Conservation (phyloP, 2,329 filamentous ascomycete genomes). For the Talaromyces sp. region DNA sequence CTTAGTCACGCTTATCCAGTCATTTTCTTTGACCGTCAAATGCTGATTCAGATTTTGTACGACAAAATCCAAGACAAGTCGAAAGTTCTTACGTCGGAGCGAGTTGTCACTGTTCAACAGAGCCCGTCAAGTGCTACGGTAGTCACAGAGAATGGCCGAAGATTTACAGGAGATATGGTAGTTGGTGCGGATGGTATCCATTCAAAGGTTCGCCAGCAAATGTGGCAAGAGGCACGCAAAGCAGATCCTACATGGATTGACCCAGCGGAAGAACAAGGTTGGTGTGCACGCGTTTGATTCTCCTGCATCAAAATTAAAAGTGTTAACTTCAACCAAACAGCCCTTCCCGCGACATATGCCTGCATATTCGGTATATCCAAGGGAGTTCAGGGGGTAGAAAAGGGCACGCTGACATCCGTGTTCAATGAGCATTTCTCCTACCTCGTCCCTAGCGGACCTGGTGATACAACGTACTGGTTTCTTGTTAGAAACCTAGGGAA, state of each 20-base stretch:
- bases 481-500: conserved; percentile 16
- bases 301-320: background rate
- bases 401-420: conserved; percentile 12
- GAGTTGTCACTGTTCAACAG: conserved; percentile 10
- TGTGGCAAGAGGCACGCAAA: conserved; percentile 21
- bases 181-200: conserved; percentile 41
- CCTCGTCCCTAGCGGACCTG: conserved; percentile 15
- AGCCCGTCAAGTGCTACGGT: background rate
- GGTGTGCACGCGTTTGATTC: background rate
- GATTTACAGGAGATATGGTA: conserved; percentile 26
- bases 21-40: conserved; percentile 20
- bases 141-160: conserved; percentile 11
- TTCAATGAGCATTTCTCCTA: conserved; percentile 18
- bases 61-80: conserved; percentile 19
- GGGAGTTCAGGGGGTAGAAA: conserved; percentile 11
- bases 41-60: conserved; percentile 20
- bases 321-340: background rate
- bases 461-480: conserved; percentile 21
- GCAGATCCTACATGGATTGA: conserved; percentile 15
- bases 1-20: conserved; percentile 16
- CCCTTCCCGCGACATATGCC: conserved; percentile 19
- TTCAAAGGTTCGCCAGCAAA: conserved; percentile 30
- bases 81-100: conserved; percentile 16
- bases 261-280: conserved; percentile 14
- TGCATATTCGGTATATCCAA: conserved; percentile 23